Evolutionary conservation across 2,329 filamentous ascomycete species (phyloP), one percentile per base, ranked within the genome.

Genomic region (Colletotrichum truncatum): DNA sequence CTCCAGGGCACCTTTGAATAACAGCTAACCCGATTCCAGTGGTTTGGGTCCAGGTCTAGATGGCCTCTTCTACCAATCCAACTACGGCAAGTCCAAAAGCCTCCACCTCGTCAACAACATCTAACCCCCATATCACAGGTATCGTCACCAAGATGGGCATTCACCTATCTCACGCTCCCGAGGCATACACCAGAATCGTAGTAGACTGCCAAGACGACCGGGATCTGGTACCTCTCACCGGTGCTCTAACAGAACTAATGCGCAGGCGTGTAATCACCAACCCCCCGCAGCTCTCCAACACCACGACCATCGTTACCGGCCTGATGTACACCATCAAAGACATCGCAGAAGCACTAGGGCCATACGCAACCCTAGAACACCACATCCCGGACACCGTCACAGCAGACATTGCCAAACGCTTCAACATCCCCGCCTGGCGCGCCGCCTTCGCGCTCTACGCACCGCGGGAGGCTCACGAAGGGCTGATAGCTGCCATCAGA

Each of bases 191-290:
- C 12, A 30, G 48, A 9, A 38, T 52, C 9, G 12, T 23, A 21
- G 48, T 52, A 2, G 32, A 52, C 8, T 23, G 26, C 18, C n/a
- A 12, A 11, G 12, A 52, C 14, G 63, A 68, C 39, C 45, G 70
- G 4, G 73, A 74, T 48, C 67, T 75, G 2, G 62, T 68, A 14
- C 67, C 67, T n/a, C 72, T 73, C 16, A 68, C 74, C n/a, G 72
- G 72, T 43, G 70, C 68, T 52, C 70, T 74, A 25, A 58, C 70
- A 7, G 67, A 70, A 7, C 57, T 68, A 5, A 59, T 67, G 53
- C 67, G 57, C 16, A 57, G 57, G 6, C 41, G 57, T 7, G 62
- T 80, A 3, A 66, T 82, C 14, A 77, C 78, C 34, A 82, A 82
- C 48, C 77, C 80, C 1, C 78, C 79, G 0, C 48, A 52, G 14